Conservation (phyloP, 176 grass and related monocot species). For the Oryza coarctata region DNA sequence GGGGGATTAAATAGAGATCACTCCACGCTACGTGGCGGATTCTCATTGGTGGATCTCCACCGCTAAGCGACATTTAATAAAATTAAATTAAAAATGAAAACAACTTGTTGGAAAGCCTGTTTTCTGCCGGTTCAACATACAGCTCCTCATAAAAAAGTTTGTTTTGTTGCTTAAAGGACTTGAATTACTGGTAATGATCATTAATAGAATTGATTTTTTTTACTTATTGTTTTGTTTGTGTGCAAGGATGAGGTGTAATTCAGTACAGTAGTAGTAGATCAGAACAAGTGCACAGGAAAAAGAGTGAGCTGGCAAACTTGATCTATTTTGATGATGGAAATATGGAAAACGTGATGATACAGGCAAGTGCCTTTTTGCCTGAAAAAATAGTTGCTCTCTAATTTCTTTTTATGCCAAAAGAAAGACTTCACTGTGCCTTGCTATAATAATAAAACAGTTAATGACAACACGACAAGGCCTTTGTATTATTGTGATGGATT, state of each 20-base stretch:
- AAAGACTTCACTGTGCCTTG: background rate
- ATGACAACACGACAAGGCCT: background rate
- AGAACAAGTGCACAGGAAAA: background rate
- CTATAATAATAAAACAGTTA: background rate
- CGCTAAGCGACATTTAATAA: background rate
- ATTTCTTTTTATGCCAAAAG: background rate
- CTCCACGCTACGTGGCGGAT: background rate
- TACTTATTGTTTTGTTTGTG: background rate
- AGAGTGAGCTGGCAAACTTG: background rate
- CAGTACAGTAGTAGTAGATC: background rate
- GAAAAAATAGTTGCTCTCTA: background rate
- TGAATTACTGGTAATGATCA: background rate
- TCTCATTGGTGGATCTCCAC: background rate
- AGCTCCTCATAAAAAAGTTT: background rate
- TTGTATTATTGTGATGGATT: background rate
- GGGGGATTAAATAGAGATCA: conserved; percentile 22
- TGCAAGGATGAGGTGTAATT: background rate
- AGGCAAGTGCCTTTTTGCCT: background rate
- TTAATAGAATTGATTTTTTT: background rate
- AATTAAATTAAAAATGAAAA: background rate
- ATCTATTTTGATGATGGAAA: background rate
- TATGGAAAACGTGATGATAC: background rate
- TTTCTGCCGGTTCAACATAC: conserved; percentile 3
- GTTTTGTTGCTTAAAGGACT: background rate
- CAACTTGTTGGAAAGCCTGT: background rate